Conservation (phyloP, 371 early-diverging fungal species). For the Actinomucor elegans region DNA sequence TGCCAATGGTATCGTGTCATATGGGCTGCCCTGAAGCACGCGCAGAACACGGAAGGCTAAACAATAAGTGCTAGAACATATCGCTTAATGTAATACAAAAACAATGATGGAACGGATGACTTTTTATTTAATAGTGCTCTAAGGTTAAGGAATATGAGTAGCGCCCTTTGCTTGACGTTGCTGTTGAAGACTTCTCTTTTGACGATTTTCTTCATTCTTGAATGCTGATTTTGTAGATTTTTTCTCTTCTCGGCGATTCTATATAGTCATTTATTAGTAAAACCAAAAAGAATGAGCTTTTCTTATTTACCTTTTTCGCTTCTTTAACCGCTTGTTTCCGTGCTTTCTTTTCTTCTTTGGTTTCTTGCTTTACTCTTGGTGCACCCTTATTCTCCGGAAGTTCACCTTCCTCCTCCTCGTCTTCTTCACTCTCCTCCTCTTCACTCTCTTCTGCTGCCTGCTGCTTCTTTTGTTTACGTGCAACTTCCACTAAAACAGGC, state of each 20-base stretch:
- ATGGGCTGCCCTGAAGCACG: too few species aligned
- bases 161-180: constrained; percentile 49
- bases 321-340: constrained; percentile 85
- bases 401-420: constrained; percentile 47
- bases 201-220: constrained; percentile 62
- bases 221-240: constrained; percentile 75
- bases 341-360: constrained; percentile 85
- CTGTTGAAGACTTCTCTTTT: constrained; percentile 52
- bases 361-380: constrained; percentile 74
- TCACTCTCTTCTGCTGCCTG: constrained; percentile 23
- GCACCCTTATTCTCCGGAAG: constrained; percentile 50
- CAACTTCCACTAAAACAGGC: constrained; percentile 55
- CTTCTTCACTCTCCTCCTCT: constrained; percentile 40
- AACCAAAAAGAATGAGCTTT: neutral
- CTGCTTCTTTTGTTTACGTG: constrained; percentile 34
- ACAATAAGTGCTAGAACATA: too few species aligned
- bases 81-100: neutral
- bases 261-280: neutral
- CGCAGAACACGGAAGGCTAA: too few species aligned
- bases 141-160: constrained; percentile 45
- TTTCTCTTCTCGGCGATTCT: constrained; percentile 71
- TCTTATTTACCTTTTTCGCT: constrained; percentile 58
- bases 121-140: too few species aligned
- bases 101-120: too few species aligned
- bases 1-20: too few species aligned